Evolutionary conservation across 148 eudicot genomes (phyloP).

Genomic region (Chenopodium formosanum): DNA sequence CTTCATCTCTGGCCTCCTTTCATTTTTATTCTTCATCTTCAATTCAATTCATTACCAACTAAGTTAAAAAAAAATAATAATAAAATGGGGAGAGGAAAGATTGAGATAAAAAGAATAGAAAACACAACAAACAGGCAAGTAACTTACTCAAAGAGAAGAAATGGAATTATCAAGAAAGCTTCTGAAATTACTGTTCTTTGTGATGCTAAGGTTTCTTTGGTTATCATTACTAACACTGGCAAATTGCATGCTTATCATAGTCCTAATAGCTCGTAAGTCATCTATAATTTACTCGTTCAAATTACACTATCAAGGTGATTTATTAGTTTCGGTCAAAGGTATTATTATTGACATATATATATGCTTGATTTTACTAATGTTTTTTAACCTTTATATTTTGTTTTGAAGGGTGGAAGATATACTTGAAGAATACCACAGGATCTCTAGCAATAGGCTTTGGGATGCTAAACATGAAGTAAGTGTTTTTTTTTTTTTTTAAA

Average conservation of each 20-base stretch:
- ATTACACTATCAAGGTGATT: not conserved
- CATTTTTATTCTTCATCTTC: not conserved
- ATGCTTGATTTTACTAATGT: too few species aligned
- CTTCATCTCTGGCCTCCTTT: not conserved
- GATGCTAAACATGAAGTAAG: slow-evolving; percentile 89
- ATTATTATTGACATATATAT: too few species aligned
- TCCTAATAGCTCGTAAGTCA: slow-evolving; percentile 50
- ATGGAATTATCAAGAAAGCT: slow-evolving; percentile 77
- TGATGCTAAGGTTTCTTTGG: slow-evolving; percentile 75
- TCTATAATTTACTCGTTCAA: not conserved
- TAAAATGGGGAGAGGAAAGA: slow-evolving; percentile 93
- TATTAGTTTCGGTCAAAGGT: too few species aligned
- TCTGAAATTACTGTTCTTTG: slow-evolving; percentile 74
- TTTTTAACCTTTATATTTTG: not conserved
- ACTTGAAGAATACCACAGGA: slow-evolving; percentile 60
- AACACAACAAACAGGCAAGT: slow-evolving; percentile 78
- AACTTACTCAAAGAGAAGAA: slow-evolving; percentile 77
- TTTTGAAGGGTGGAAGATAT: slow-evolving; percentile 54
- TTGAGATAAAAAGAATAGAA: slow-evolving; percentile 87
- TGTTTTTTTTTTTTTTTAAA: slow-evolving; percentile 25
- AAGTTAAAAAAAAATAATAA: not conserved
- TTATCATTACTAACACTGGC: slow-evolving; percentile 54
- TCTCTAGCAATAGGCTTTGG: slow-evolving; percentile 70
- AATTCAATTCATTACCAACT: not conserved
- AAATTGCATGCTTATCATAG: slow-evolving; percentile 68